A percentile compares a stretch with the other conserved stretches of the same genome.
Evolutionary conservation across 1,139 yeast species (phyloP).

Genomic region (Blastobotrys proliferans): DNA sequence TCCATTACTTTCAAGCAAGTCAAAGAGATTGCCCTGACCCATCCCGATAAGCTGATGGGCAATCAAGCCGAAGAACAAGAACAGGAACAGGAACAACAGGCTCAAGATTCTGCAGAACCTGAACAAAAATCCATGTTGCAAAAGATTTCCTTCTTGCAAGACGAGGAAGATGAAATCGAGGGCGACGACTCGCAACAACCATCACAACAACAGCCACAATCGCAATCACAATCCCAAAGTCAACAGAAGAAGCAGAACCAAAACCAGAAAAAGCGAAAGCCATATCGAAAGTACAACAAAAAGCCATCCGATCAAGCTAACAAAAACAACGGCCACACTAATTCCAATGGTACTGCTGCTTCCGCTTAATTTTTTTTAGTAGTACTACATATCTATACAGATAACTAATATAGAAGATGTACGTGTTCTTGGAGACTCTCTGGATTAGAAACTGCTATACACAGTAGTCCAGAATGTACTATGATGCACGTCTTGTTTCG

Average conservation of each 20-base stretch:
- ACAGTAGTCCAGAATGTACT: conserved; percentile 25
- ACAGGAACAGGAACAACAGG: conserved; percentile 6
- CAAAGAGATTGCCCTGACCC: conserved; percentile 23
- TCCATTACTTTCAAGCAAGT: conserved; percentile 25
- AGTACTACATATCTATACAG: not conserved
- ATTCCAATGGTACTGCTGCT: not conserved
- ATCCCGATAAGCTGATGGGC: conserved; percentile 24
- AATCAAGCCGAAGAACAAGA: conserved; percentile 7
- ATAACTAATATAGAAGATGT: conserved; percentile 17
- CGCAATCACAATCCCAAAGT: not conserved
- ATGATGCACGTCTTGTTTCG: conserved; percentile 27
- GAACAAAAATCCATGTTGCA: conserved; percentile 8
- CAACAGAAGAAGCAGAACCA: not conserved
- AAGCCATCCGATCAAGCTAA: not conserved
- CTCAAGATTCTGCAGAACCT: conserved; percentile 7
- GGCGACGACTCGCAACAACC: conserved; percentile 8
- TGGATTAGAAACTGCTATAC: conserved; percentile 15
- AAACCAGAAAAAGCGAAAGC: not conserved
- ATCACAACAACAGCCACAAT: conserved; percentile 6
- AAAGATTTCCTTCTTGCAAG: conserved; percentile 25
- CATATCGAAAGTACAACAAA: conserved; percentile 4
- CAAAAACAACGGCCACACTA: conserved; percentile 2
- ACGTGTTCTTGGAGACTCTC: conserved; percentile 32
- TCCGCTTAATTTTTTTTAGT: not conserved
- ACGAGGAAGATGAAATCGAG: conserved; percentile 20